Evolutionary conservation across 2,329 filamentous ascomycete genomes (phyloP), one percentile per base, ranked within the genome.

Genomic region (Knufia petricola): DNA sequence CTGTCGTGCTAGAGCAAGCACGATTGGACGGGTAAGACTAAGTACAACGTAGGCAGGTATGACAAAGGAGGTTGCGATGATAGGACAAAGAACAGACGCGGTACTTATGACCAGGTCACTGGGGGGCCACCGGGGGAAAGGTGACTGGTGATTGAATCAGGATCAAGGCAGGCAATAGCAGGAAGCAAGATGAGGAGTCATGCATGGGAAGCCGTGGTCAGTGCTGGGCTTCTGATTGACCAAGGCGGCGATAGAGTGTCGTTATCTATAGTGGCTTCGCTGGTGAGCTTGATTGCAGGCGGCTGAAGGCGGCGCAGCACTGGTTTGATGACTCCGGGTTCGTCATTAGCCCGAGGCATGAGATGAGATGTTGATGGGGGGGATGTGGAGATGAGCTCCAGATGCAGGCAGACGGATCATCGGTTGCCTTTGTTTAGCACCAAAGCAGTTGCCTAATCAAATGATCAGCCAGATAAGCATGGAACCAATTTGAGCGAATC

Each of bases 101-200:
- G 13, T 37, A 37, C 34, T 37, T 37, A 37, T 37, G 34, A 15
- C 34, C 6, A 37, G 13, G 13, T n/a, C 17, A 20, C 17, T 37
- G 34, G 34, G 34, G 34, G n/a, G 7, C 17, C 8, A 30, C 7
- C 17, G 12, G 34, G 15, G 34, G 6, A 38, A 45, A 26, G 13
- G 20, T 15, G 24, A 45, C 30, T 3, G 28, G 32, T 34, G 43
- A 30, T 36, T 37, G 43, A 46, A 31, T 46, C 43, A 46, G 41
- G 26, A 24, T 38, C 43, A 36, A 46, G 43, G 30, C 30, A 46
- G 43, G 10, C 19, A 26, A 36, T 46, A 31, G 28, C 19, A 13
- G 15, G 20, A 37, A 37, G 8, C 43, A 46, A 26, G 43, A 44
- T 44, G 41, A 44, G 41, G 41, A 44, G 41, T 46, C 32, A 46